A percentile compares a stretch with the other conserved stretches of the same genome.
Conservation (phyloP, 805 yeast species). For the Myxozyma monticola region DNA sequence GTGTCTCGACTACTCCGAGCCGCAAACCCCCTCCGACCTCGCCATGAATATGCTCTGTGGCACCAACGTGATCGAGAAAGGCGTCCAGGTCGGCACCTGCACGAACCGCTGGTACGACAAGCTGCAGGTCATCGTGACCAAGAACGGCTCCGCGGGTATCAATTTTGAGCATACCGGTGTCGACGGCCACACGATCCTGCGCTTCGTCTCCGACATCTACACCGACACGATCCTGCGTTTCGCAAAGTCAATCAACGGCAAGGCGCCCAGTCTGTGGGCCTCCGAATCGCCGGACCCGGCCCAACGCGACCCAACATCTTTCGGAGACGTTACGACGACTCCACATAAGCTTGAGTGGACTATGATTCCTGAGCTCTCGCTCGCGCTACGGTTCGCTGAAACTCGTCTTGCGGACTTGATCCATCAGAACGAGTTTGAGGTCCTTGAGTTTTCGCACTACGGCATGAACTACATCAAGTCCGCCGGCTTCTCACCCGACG, state of each 20-base stretch:
- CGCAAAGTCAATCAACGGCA: conserved; percentile 77
- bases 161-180: conserved; percentile 87
- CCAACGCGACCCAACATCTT: conserved; percentile 45
- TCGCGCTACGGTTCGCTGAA: conserved; percentile 85
- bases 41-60: conserved; percentile 89
- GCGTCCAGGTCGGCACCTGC: conserved; percentile 91
- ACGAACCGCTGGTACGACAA: conserved; percentile 95
- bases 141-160: conserved; percentile 88
- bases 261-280: conserved; percentile 72
- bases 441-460: conserved; percentile 62
- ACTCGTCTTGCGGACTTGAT: conserved; percentile 84
- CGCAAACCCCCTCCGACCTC: conserved; percentile 57
- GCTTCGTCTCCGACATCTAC: conserved; percentile 86
- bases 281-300: conserved; percentile 51
- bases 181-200: conserved; percentile 89
- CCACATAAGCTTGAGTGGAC: conserved; percentile 92
- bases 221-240: conserved; percentile 86
- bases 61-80: conserved; percentile 70
- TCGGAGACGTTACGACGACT: conserved; percentile 53
- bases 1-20: conserved; percentile 76
- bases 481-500: conserved; percentile 90
- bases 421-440: conserved; percentile 83
- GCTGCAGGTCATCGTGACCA: conserved; percentile 80
- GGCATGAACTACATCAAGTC: conserved; percentile 79
- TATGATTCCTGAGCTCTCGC: conserved; percentile 70